A percentile compares a stretch with the other conserved stretches of the same genome.
These are phyloP conservation scores for Mortierella sp. DNA, from an alignment of 371 early-diverging fungal species.

Conservation along the genomic window DNA sequence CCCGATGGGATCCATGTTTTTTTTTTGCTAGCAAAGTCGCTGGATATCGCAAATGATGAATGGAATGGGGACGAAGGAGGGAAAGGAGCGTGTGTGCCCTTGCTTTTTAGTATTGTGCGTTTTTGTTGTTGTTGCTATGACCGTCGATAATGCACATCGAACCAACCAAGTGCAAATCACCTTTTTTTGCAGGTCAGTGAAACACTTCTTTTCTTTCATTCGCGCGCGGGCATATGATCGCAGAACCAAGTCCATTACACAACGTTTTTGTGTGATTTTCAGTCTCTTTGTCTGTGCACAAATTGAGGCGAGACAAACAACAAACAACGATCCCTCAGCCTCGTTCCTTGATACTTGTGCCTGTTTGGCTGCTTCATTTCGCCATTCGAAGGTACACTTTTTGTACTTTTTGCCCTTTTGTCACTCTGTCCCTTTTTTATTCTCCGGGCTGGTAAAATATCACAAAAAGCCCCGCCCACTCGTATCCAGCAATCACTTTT, in stretches of 20 bases:
- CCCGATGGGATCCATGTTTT: not conserved
- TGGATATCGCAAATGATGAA: no score
- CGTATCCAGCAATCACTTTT: not conserved
- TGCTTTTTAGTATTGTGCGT: not conserved
- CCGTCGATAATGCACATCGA: not conserved
- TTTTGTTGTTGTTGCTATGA: not conserved
- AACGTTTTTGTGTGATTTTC: not conserved
- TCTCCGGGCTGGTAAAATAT: not conserved
- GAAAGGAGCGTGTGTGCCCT: not conserved
- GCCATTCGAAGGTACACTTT: not conserved
- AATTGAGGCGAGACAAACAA: not conserved
- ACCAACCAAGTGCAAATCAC: not conserved
- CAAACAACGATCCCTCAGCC: not conserved
- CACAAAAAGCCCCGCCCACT: not conserved
- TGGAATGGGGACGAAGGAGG: not conserved
- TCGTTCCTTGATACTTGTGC: not conserved
- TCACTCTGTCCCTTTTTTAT: not conserved
- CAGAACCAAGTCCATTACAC: no score
- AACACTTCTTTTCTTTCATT: not conserved
- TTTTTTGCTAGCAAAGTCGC: not conserved
- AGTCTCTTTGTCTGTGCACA: not conserved
- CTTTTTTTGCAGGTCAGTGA: not conserved
- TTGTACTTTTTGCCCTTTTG: constrained; percentile 2
- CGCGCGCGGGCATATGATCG: not conserved
- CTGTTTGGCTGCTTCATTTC: not conserved